A percentile compares a stretch with the other conserved stretches of the same genome.
phyloP scores from a whole-genome alignment of 2,329 filamentous ascomycete genomes.

The Scedosporium aurantiacum region DNA sequence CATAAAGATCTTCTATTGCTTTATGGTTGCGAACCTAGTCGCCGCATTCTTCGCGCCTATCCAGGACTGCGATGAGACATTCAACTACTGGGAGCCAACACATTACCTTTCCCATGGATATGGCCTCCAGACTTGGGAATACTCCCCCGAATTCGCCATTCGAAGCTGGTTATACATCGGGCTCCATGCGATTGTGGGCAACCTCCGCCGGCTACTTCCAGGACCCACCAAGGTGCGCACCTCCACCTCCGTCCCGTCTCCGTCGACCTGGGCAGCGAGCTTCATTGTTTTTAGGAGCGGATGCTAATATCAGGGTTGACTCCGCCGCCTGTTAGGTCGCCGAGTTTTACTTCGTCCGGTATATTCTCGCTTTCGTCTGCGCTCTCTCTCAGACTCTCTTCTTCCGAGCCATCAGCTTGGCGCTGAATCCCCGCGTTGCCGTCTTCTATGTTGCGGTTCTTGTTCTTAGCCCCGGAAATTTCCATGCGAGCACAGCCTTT shows the following conservation, averaged over 20 bases:
- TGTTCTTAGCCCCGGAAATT: conserved; percentile 78
- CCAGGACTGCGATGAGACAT: conserved; percentile 96
- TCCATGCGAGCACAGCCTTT: conserved; percentile 78
- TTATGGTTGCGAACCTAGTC: conserved; percentile 60
- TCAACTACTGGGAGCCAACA: conserved; percentile 97
- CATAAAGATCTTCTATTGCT: conserved; percentile 69
- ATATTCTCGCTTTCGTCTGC: conserved; percentile 62
- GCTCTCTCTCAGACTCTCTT: conserved; percentile 73
- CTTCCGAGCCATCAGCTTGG: conserved; percentile 65
- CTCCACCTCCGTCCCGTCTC: not conserved
- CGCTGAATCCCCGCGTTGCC: conserved; percentile 72
- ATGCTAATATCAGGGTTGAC: not conserved
- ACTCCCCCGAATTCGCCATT: conserved; percentile 88
- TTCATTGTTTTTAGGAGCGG: not conserved
- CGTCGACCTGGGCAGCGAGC: not conserved
- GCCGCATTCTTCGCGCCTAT: conserved; percentile 81
- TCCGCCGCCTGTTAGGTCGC: conserved; percentile 29
- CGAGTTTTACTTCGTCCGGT: conserved; percentile 83
- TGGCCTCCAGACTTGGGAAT: conserved; percentile 96
- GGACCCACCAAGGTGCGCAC: conserved; percentile 43
- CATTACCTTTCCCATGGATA: conserved; percentile 91
- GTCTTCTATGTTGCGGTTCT: conserved; percentile 72
- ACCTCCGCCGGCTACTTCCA: conserved; percentile 52
- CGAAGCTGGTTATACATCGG: conserved; percentile 87
- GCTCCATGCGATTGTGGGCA: conserved; percentile 65